Evolutionary conservation across 2,329 filamentous ascomycete genomes (phyloP).

Genomic region (Byssochlamys sp.): DNA sequence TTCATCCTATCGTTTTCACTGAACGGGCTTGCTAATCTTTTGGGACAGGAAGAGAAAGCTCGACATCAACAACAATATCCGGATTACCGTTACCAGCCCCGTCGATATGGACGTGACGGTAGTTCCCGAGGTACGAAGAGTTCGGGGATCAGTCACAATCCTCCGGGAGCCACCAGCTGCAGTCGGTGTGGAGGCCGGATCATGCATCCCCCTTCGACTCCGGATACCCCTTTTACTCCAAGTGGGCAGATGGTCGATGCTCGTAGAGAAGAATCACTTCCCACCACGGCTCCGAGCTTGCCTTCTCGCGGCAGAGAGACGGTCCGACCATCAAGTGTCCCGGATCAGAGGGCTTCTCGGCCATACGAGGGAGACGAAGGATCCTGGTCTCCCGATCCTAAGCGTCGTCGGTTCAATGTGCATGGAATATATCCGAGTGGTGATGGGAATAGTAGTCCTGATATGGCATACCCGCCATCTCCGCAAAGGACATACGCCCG

Average conservation of each 20-base stretch:
- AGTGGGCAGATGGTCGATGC: conserved; percentile 24
- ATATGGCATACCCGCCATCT: conserved; percentile 35
- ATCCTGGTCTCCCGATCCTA: conserved; percentile 47
- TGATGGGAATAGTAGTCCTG: conserved; percentile 28
- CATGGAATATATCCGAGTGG: conserved; percentile 32
- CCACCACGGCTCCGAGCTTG: conserved; percentile 12
- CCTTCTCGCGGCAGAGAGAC: conserved; percentile 16
- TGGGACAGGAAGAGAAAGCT: conserved; percentile 66
- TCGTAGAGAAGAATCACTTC: conserved; percentile 20
- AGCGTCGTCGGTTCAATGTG: conserved; percentile 53
- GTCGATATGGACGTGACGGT: conserved; percentile 52
- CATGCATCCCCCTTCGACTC: conserved; percentile 37
- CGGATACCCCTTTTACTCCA: conserved; percentile 33
- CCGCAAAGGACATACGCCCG: conserved; percentile 33
- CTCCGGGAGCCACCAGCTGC: conserved; percentile 29
- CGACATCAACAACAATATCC: conserved; percentile 85
- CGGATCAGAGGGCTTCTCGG: conserved; percentile 15
- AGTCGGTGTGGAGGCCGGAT: conserved; percentile 38
- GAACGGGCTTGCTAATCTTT: conserved; percentile 8
- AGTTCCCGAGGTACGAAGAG: conserved; percentile 25
- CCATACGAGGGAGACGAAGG: conserved; percentile 21
- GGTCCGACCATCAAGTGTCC: conserved; percentile 15
- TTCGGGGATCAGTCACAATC: conserved; percentile 27
- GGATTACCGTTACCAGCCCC: conserved; percentile 86
- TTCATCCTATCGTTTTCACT: conserved; percentile 2